Base-by-base conservation (phyloP, 1,284 basidiomycete species). In the Blastosporella zonata region DNA sequence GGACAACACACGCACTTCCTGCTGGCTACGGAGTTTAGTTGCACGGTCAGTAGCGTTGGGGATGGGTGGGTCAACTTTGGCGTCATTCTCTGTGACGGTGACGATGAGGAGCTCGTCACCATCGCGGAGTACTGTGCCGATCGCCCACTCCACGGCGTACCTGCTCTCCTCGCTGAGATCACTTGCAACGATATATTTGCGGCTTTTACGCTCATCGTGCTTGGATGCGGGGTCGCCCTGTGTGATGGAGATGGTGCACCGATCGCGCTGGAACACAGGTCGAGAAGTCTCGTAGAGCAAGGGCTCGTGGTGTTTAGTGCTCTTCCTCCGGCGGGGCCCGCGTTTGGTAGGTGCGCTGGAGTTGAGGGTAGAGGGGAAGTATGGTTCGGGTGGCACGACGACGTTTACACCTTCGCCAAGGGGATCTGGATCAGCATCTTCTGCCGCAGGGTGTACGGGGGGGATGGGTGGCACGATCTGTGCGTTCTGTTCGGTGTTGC, bases 131-230 rank as follows among this genome's bases (percentile, higher is more conserved):
- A 98, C 96, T 0, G 96, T 98, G 4, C 96, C 96, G 53, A 98
- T 95, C 0, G 90, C 93, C 93, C 93, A 96, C 65, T 96, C 93
- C 6, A 96, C 81, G 0, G 94, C 93, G 67, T 93, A 97, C 29
- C 87, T 76, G 67, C 83, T 87, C 72, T 97, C 94, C 58, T 97
- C 90, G 55, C 90, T 93, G 59, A 98, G 67, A 75, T 99, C 96
- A 61, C 92, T 96, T 2, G 93, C 90, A 15, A 98, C 87, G 5
- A 97, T 77, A 66, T 98, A 99, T 37, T 79, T 77, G 59, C 84
- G 82, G 52, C 69, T 72, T 50, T 80, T 77, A 57, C 87, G 77
- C 23, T 75, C 78, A 15, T 77, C 78, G 29, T 82, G 64, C 33
- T 75, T 77, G 0, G 63, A 72, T 29, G 75, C 78, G 0, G 90